A percentile compares a stretch with the other conserved stretches of the same genome.
Conservation (phyloP, 352 stramenopile species). For the Blastocystis sp. region DNA sequence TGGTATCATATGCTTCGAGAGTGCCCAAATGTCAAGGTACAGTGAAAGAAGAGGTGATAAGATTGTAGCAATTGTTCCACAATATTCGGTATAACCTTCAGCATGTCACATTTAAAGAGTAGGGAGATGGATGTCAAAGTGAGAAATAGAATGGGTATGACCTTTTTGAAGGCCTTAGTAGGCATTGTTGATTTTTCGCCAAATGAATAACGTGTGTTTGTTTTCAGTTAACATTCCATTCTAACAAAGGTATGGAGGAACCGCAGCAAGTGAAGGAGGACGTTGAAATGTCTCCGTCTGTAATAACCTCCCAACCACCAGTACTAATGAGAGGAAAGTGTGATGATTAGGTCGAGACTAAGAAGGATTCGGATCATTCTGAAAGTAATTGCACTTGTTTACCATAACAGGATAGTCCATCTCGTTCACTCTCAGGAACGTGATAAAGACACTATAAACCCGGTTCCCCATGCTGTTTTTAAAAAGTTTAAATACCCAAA, state of each 20-base stretch:
- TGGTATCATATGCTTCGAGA: constrained; percentile 30
- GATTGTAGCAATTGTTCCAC: neutral
- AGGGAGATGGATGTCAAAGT: neutral
- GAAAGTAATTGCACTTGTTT: too few species aligned
- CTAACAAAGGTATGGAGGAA: too few species aligned
- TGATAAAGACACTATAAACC: constrained; percentile 28
- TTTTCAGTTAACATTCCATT: too few species aligned
- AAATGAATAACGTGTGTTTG: too few species aligned
- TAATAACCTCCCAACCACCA: too few species aligned
- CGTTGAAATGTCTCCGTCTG: too few species aligned
- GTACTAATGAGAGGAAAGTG: too few species aligned
- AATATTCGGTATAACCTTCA: neutral
- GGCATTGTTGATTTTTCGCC: neutral
- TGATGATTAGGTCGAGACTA: too few species aligned
- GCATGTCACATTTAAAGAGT: neutral
- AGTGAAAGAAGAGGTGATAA: neutral
- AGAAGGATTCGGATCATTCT: too few species aligned
- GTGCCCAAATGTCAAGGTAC: neutral
- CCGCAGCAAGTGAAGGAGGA: too few species aligned
- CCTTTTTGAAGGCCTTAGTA: neutral
- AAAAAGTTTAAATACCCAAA: neutral
- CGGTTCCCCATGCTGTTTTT: constrained; percentile 32
- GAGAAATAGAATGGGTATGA: neutral
- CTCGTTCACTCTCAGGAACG: neutral
- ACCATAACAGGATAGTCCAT: too few species aligned